Evolutionary conservation across 1,284 basidiomycete genomes (phyloP), one percentile per base, ranked within the genome.

Genomic region (Marasmius tenuissimus): DNA sequence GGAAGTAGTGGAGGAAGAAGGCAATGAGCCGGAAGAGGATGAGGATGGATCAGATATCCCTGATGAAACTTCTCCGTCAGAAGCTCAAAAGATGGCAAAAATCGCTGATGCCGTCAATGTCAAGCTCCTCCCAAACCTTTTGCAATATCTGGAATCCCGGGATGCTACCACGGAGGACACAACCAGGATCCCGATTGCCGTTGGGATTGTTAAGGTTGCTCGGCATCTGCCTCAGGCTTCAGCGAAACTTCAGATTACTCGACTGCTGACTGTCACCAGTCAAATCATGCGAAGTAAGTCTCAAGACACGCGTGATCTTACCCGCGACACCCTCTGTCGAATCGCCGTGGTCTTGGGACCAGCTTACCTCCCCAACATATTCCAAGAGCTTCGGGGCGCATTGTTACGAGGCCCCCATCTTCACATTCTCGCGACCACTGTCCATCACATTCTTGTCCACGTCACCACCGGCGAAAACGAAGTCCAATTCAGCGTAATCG

Each of bases 381-480:
- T 98, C 54, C 86, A 86, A 34, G 96, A 98, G 73, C 81, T 98
- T 56, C 85, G 93, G 18, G 86, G 82, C 0, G 93, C 95, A 0
- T 85, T 99, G 16, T 73, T 88, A 57, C 92, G 96, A 10, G 97
- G 97, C 4, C 96, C 97, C 0, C 97, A 99, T 66, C 85, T 97
- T 0, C 96, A 99, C 69, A 88, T 98, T 12, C 82, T 98, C 35
- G 95, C 96, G 0, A 94, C 91, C 65, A 89, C 91, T 0, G 83
- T 86, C 0, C 97, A 99, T 72, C 85, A 92, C 0, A 78, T 99
- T 37, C 79, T 99, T 18, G 86, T 90, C 8, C 87, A 94, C 62
- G 84, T 94, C 56, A 96, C 94, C 0, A 78, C 84, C 0, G 78
- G 81, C 1, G 86, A 89, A 3, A 78, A 86, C 60, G 75, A 77